Percentiles rank a stretch among this genome's conserved stretches.
These are phyloP conservation scores for Leishmania gerbilli DNA, from an alignment of 208 protist genomes.

Conservation along the genomic window DNA sequence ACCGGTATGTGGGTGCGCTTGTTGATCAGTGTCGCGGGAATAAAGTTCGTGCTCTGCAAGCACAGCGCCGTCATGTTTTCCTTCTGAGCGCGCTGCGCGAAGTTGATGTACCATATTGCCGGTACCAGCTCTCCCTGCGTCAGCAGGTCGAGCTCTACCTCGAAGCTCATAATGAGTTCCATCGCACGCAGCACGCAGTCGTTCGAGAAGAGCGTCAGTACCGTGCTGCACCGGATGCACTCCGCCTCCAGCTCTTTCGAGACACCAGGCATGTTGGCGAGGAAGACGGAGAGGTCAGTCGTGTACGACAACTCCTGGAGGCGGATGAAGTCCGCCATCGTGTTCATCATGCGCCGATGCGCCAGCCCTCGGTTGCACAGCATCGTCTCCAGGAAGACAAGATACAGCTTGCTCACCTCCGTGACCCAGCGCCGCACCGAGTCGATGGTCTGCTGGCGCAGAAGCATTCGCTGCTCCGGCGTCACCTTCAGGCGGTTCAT, in stretches of 20 bases:
- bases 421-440: constrained; percentile 59
- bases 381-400: constrained; percentile 82
- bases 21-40: constrained; percentile 81
- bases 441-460: constrained; percentile 73
- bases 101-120: constrained; percentile 82
- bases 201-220: constrained; percentile 77
- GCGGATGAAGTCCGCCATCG: constrained; percentile 48
- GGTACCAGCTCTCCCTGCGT: constrained; percentile 72
- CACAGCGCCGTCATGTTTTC: constrained; percentile 71
- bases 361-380: constrained; percentile 86
- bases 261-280: constrained; percentile 50
- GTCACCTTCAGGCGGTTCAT: constrained; percentile 70
- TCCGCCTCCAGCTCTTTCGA: constrained; percentile 50
- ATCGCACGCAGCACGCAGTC: constrained; percentile 70
- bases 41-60: constrained; percentile 54
- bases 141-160: constrained; percentile 79
- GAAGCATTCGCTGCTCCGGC: constrained; percentile 42
- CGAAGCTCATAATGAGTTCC: constrained; percentile 66
- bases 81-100: constrained; percentile 60
- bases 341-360: constrained; percentile 80
- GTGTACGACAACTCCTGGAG: constrained; percentile 78
- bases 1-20: constrained; percentile 73
- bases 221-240: constrained; percentile 45
- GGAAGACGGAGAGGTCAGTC: constrained; percentile 73
- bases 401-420: constrained; percentile 69